phyloP scores from a whole-genome alignment of 2,329 filamentous ascomycete species.

The Mollisia scopiformis region DNA sequence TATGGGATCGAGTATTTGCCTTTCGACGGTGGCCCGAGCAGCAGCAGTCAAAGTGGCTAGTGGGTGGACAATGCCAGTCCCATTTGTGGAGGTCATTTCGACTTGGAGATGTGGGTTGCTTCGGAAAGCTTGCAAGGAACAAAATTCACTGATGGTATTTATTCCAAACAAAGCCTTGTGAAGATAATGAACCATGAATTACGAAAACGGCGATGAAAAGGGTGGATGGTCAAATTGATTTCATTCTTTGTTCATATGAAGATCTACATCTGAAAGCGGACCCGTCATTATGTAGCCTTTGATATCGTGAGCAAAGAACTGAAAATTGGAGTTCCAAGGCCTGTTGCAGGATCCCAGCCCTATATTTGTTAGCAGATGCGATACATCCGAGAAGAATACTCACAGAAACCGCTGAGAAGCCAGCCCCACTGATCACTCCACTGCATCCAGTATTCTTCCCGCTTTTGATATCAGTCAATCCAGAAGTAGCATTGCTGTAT shows the following conservation, averaged over 20 bases:
- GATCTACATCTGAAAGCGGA: too few species aligned
- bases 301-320: conserved; percentile 20
- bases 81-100: too few species aligned
- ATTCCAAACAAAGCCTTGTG: too few species aligned
- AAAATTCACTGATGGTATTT: too few species aligned
- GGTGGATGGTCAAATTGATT: too few species aligned
- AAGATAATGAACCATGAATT: too few species aligned
- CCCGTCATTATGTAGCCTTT: conserved; percentile 8
- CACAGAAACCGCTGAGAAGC: conserved; percentile 27
- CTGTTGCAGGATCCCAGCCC: conserved; percentile 51
- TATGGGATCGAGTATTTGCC: neutral
- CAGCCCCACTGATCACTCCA: conserved; percentile 26
- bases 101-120: too few species aligned
- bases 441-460: conserved; percentile 44
- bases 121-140: too few species aligned
- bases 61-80: neutral
- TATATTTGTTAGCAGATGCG: conserved; percentile 4
- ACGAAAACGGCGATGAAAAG: too few species aligned
- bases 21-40: neutral
- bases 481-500: conserved; percentile 41
- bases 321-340: conserved; percentile 46
- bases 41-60: neutral
- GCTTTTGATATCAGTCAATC: conserved; percentile 43
- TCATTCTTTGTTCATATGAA: too few species aligned
- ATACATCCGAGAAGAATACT: neutral